These are phyloP conservation scores for Pistacia atlantica DNA, from an alignment of 345 rosid species.

Conservation along the genomic window DNA sequence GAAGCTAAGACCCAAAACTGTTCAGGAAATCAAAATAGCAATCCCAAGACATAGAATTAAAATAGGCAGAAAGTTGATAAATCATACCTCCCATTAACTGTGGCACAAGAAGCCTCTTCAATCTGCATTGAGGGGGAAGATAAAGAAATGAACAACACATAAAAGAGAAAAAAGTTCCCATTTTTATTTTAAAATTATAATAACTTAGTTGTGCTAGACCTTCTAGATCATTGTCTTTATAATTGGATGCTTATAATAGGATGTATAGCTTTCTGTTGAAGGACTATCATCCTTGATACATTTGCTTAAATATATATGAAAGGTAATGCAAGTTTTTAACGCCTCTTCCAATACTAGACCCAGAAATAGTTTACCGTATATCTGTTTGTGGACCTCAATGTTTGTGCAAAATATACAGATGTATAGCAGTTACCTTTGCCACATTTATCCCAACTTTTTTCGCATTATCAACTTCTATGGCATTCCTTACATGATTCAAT, in stretches of 20 bases:
- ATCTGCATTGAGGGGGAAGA: conserved; percentile 29
- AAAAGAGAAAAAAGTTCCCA: no score
- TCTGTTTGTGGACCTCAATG: background rate
- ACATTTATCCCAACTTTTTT: conserved; percentile 23
- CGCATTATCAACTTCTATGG: conserved; percentile 31
- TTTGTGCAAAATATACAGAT: background rate
- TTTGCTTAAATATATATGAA: background rate
- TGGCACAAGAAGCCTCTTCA: conserved; percentile 31
- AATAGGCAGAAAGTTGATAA: conserved; percentile 11
- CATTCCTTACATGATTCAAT: conserved; percentile 23
- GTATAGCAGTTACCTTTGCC: conserved; percentile 29
- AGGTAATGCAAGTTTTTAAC: background rate
- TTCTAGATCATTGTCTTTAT: conserved; percentile 5
- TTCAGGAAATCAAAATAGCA: background rate
- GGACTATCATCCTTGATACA: conserved; percentile 7
- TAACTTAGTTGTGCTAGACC: background rate
- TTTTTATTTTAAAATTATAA: background rate
- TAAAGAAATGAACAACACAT: background rate
- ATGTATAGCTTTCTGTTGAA: conserved; percentile 10
- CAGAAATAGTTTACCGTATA: background rate
- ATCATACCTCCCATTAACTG: conserved; percentile 41
- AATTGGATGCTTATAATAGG: conserved; percentile 11
- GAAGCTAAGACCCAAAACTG: background rate
- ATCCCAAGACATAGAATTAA: background rate
- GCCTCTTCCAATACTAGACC: background rate